phyloP scores from a whole-genome alignment of 2,329 filamentous ascomycete species.

The Alternaria gansuensis region DNA sequence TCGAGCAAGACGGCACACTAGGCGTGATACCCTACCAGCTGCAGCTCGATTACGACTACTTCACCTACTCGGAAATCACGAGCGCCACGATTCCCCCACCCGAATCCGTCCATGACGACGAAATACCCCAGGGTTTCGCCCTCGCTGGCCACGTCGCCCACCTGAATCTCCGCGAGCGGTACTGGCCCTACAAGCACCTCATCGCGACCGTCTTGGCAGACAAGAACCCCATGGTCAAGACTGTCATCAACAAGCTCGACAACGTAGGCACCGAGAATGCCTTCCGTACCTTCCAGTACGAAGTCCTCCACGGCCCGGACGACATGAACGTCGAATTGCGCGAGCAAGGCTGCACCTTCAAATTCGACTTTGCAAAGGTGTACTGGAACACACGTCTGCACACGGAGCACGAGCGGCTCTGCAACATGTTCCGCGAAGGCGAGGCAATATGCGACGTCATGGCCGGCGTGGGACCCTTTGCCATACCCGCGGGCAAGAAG shows the following conservation, averaged over 20 bases:
- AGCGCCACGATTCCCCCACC: slow-evolving; percentile 73
- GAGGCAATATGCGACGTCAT: slow-evolving; percentile 96
- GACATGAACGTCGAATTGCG: slow-evolving; percentile 84
- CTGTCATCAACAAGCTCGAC: slow-evolving; percentile 95
- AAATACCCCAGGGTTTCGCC: slow-evolving; percentile 86
- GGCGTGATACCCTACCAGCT: slow-evolving; percentile 78
- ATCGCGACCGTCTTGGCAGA: slow-evolving; percentile 87
- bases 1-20: slow-evolving; percentile 73
- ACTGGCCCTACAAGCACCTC: slow-evolving; percentile 83
- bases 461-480: slow-evolving; percentile 96
- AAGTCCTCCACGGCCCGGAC: slow-evolving; percentile 82
- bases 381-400: slow-evolving; percentile 98
- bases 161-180: slow-evolving; percentile 85
- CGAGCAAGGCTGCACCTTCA: slow-evolving; percentile 86
- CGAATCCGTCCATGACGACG: slow-evolving; percentile 77
- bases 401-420: slow-evolving; percentile 84
- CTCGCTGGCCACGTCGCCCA: slow-evolving; percentile 94
- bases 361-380: slow-evolving; percentile 93
- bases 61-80: slow-evolving; percentile 88
- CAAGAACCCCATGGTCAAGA: slow-evolving; percentile 83
- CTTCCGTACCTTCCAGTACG: slow-evolving; percentile 92
- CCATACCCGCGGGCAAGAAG: slow-evolving; percentile 88
- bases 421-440: slow-evolving; percentile 78
- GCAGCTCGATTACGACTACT: slow-evolving; percentile 82
- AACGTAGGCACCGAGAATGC: slow-evolving; percentile 85